Evolutionary conservation across 2,329 filamentous ascomycete species (phyloP).

Genomic region (Trichophyton simii): DNA sequence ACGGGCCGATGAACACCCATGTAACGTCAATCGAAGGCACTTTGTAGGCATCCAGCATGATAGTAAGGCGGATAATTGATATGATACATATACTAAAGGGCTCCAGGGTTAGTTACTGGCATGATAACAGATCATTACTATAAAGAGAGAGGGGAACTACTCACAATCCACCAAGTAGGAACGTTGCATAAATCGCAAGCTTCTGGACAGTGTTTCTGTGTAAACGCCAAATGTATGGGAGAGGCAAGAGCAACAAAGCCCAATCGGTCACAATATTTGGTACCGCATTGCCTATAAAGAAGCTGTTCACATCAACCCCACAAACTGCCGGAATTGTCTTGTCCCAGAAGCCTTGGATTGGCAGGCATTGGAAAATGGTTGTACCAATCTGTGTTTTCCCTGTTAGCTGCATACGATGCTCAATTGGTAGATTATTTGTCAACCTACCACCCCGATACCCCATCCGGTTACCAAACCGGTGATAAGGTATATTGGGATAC

Average conservation of each 20-base stretch:
- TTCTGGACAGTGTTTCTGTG: conserved; percentile 15
- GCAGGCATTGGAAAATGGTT: conserved; percentile 4
- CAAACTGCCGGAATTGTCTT: conserved; percentile 4
- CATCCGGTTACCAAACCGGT: conserved; percentile 3
- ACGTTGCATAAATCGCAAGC: conserved; percentile 12
- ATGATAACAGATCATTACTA: background rate
- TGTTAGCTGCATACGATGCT: background rate
- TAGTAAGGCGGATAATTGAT: conserved; percentile 2
- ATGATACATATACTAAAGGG: background rate
- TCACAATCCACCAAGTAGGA: conserved; percentile 21
- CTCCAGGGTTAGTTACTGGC: background rate
- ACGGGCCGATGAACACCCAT: conserved; percentile 4
- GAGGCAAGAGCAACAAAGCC: conserved; percentile 18
- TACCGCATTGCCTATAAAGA: conserved; percentile 39
- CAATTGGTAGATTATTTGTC: background rate
- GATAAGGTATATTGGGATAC: background rate
- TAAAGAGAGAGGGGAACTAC: background rate
- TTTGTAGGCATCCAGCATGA: background rate
- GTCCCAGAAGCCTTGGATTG: conserved; percentile 7
- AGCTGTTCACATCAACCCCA: conserved; percentile 5
- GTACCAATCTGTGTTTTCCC: background rate
- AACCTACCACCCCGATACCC: conserved; percentile 2
- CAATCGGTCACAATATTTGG: conserved; percentile 24
- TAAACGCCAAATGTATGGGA: conserved; percentile 18
- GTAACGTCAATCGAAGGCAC: conserved; percentile 1